phyloP scores from a whole-genome alignment of 352 stramenopile species.

The Phytophthora pseudosyringae region DNA sequence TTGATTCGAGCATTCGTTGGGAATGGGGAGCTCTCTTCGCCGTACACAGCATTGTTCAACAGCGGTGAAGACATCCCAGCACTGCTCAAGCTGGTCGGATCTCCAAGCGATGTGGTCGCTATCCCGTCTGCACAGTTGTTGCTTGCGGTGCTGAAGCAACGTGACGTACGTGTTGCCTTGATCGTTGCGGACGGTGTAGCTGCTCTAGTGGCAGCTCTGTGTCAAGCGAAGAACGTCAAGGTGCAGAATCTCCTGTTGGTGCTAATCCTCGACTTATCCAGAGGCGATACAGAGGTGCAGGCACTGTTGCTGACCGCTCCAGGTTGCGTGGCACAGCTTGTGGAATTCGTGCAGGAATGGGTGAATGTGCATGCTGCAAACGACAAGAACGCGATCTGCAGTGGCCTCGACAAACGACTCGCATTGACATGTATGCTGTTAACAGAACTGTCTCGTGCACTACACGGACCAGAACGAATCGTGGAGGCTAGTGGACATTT shows the following conservation, averaged over 20 bases:
- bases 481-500: slow-evolving; percentile 49
- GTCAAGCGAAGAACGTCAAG: slow-evolving; percentile 32
- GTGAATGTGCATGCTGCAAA: slow-evolving; percentile 9
- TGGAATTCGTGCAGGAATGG: slow-evolving; percentile 56
- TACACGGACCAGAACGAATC: slow-evolving; percentile 41
- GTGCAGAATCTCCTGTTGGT: slow-evolving; percentile 59
- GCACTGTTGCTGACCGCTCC: slow-evolving; percentile 56
- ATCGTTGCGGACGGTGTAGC: slow-evolving; percentile 80
- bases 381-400: slow-evolving; percentile 21
- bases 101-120: slow-evolving; percentile 44
- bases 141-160: slow-evolving; percentile 45
- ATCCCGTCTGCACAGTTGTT: slow-evolving; percentile 53
- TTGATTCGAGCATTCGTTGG: slow-evolving; percentile 57
- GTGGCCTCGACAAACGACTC: slow-evolving; percentile 46
- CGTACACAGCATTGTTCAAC: slow-evolving; percentile 54
- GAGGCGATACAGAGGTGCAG: slow-evolving; percentile 69
- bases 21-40: slow-evolving; percentile 18
- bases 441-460: slow-evolving; percentile 44
- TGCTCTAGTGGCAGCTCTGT: slow-evolving; percentile 53
- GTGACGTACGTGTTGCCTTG: slow-evolving; percentile 67
- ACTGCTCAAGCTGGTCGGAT: slow-evolving; percentile 49
- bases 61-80: slow-evolving; percentile 59
- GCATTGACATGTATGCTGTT: slow-evolving; percentile 52
- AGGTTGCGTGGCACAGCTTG: slow-evolving; percentile 46
- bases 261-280: slow-evolving; percentile 55